A percentile compares a stretch with the other conserved stretches of the same genome.
phyloP scores from a whole-genome alignment of 2,329 filamentous ascomycete genomes.

The Fusarium poae region DNA sequence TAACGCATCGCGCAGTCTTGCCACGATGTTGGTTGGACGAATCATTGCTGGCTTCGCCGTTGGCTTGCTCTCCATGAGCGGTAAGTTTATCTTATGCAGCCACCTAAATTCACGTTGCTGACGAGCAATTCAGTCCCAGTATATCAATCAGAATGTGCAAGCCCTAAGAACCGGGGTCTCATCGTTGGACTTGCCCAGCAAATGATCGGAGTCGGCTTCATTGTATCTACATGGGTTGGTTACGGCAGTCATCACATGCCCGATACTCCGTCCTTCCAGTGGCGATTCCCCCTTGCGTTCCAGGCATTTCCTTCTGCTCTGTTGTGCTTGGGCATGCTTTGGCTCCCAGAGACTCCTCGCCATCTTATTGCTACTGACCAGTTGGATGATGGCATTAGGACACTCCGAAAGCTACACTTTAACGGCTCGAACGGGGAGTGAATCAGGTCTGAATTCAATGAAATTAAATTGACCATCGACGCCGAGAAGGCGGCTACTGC shows the following conservation, averaged over 20 bases:
- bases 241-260: constrained; percentile 50
- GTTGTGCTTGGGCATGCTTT: constrained; percentile 43
- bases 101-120: constrained; percentile 59
- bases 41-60: constrained; percentile 47
- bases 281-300: constrained; percentile 47
- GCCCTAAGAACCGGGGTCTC: constrained; percentile 49
- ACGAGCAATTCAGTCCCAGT: constrained; percentile 48
- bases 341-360: constrained; percentile 47
- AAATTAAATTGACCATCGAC: constrained; percentile 69
- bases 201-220: constrained; percentile 68
- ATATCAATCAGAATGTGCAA: constrained; percentile 46
- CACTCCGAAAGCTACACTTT: constrained; percentile 63
- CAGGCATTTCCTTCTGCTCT: constrained; percentile 43
- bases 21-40: constrained; percentile 46
- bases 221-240: constrained; percentile 61
- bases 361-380: constrained; percentile 53
- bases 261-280: constrained; percentile 52
- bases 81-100: constrained; percentile 18
- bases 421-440: constrained; percentile 67
- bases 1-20: constrained; percentile 52
- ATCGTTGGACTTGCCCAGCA: constrained; percentile 68
- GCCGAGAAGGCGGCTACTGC: constrained; percentile 43
- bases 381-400: constrained; percentile 57
- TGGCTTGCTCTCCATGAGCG: constrained; percentile 58
- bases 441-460: constrained; percentile 66